Base-by-base conservation (phyloP, 352 stramenopile genomes). In the Pythium scleroteichum region DNA sequence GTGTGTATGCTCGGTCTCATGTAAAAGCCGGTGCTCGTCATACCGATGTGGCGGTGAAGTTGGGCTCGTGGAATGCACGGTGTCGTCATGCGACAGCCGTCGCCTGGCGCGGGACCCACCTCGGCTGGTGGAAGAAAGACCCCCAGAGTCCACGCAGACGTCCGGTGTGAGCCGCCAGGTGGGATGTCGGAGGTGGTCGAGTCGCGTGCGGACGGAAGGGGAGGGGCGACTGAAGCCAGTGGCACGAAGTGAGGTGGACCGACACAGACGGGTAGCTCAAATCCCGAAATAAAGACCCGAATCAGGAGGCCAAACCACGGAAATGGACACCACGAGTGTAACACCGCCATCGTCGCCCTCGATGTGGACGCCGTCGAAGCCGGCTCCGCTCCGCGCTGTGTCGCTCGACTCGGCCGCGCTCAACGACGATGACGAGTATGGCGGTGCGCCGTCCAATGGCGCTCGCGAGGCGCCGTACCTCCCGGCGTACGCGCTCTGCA, bases 401-500 rank as follows among this genome's bases (percentile, higher is more conserved):
- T 73, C 66, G 46, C 52, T 73, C 5, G 66, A 73, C 51, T 64
- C 65, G 19, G 49, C 32, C 16, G 59, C 35, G 26, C 6, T 59
- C 27, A 22, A 55, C 12, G 49, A 66, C 16, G 50, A 64, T 40
- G 58, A 67, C 32, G 27, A 44, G 6, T 61, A 46, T 17, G 29
- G 47, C 22, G 56, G 16, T 7, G 3, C 23, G 12, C 32, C 52
- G 7, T 16, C 57, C 24, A 22, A 48, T 10, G 26, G 22, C 19
- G 24, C 33, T 5, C 3, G 2, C 24, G 26, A 53, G 39, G 27
- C 27, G 9, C 33, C 27, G 27, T 55, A 67, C 26, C 65, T 69
- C 17, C 75, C 78, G 6, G 46, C 67, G 22, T 75, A 87, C 46
- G 67, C 76, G 48, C 71, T 88, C 9, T 66, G 64, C 52, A 57